phyloP scores from a whole-genome alignment of 1,284 basidiomycete genomes.

The Fistulinella staudtii region DNA sequence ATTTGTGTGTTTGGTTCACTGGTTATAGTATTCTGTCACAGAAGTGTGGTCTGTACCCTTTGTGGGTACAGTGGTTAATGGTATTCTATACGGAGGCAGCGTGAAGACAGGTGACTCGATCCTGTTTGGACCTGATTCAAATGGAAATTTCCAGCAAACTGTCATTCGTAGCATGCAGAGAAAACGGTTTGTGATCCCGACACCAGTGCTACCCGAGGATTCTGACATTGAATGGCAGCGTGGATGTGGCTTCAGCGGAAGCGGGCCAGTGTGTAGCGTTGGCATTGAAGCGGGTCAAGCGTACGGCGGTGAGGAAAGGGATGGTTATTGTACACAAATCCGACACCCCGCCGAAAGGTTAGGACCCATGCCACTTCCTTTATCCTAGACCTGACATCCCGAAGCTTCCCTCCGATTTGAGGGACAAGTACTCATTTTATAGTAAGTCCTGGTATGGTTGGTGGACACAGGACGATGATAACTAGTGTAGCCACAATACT shows the following conservation, averaged over 20 bases:
- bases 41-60: constrained; percentile 91
- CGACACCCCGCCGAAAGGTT: constrained; percentile 74
- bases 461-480: constrained; percentile 14
- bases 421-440: constrained; percentile 81
- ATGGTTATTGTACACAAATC: constrained; percentile 88
- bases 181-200: constrained; percentile 58
- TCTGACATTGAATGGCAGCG: constrained; percentile 42
- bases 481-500: constrained; percentile 72
- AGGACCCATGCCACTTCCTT: constrained; percentile 37
- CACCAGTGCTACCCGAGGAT: neutral
- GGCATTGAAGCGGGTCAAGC: constrained; percentile 86
- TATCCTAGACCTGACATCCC: constrained; percentile 1
- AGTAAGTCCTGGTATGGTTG: constrained; percentile 44
- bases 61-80: constrained; percentile 93
- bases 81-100: constrained; percentile 78
- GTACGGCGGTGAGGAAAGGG: constrained; percentile 86
- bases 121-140: constrained; percentile 88
- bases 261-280: constrained; percentile 95
- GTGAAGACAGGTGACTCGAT: constrained; percentile 82
- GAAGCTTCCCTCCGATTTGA: constrained; percentile 76
- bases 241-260: constrained; percentile 79
- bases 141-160: constrained; percentile 84
- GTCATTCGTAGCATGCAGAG: constrained; percentile 91
- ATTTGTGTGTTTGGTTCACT: constrained; percentile 7
- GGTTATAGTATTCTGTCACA: constrained; percentile 67